These are phyloP conservation scores for Xerocomus brunneocitrinus DNA, from an alignment of 768 basidiomycete genomes.

Conservation along the genomic window DNA sequence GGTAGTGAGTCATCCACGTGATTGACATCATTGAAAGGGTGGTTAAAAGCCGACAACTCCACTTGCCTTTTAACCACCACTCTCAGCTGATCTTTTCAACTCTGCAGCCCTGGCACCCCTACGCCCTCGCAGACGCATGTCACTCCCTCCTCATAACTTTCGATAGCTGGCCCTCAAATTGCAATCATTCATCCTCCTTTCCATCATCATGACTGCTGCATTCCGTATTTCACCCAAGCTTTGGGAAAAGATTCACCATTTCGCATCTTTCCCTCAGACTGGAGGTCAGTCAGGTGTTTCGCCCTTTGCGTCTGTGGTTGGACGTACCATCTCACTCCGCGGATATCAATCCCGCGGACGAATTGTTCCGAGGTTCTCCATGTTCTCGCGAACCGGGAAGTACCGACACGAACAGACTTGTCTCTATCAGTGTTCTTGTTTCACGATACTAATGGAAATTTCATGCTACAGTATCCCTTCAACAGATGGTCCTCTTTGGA, in stretches of 20 bases:
- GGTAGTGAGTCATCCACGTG: constrained; percentile 10
- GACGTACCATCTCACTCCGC: background rate
- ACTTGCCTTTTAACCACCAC: constrained; percentile 6
- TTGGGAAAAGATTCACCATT: constrained; percentile 91
- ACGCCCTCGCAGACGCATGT: constrained; percentile 22
- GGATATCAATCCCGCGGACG: background rate
- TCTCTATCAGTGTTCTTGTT: background rate
- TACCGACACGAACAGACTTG: background rate
- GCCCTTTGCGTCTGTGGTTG: too few relatives aligned
- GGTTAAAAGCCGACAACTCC: constrained; percentile 8
- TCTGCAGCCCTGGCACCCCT: constrained; percentile 18
- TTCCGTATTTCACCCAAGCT: constrained; percentile 75
- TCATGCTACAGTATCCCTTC: constrained; percentile 71
- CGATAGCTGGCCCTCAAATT: constrained; percentile 9
- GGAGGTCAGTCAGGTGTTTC: constrained; percentile 53
- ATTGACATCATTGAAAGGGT: constrained; percentile 1
- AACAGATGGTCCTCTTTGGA: constrained; percentile 98
- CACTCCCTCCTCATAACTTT: constrained; percentile 4
- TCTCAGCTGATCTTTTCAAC: background rate
- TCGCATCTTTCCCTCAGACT: constrained; percentile 89
- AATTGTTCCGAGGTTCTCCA: background rate
- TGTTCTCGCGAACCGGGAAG: background rate
- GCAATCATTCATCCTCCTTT: background rate
- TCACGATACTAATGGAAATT: constrained; percentile 5
- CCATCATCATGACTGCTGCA: constrained; percentile 32